phyloP scores from a whole-genome alignment of 371 early-diverging fungal genomes.

The Circinella minor region DNA sequence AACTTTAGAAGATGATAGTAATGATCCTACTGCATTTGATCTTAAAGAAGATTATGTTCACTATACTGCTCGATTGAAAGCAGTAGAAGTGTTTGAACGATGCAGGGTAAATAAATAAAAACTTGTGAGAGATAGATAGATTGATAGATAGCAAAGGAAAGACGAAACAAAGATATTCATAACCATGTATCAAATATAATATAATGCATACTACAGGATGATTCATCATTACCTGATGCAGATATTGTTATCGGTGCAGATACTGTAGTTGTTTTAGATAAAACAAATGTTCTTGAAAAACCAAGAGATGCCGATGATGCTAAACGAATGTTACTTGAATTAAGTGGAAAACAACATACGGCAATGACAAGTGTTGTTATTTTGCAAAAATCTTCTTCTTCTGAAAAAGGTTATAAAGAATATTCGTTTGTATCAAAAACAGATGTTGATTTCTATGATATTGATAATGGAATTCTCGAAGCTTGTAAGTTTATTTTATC shows the following conservation, averaged over 20 bases:
- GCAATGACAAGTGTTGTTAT: slow-evolving; percentile 54
- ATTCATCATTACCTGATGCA: slow-evolving; percentile 37
- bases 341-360: slow-evolving; percentile 63
- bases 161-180: not conserved
- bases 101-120: slow-evolving; percentile 30
- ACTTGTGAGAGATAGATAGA: too few relatives aligned
- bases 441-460: slow-evolving; percentile 41
- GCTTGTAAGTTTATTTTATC: slow-evolving; percentile 68
- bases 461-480: slow-evolving; percentile 47
- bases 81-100: slow-evolving; percentile 39
- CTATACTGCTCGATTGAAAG: slow-evolving; percentile 47
- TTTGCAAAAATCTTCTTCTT: not conserved
- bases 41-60: slow-evolving; percentile 36
- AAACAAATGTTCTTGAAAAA: slow-evolving; percentile 59
- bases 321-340: slow-evolving; percentile 53
- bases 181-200: not conserved
- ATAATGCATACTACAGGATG: slow-evolving; percentile 19
- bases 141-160: too few relatives aligned
- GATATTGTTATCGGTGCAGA: slow-evolving; percentile 82
- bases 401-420: not conserved
- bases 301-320: slow-evolving; percentile 61
- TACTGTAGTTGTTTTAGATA: slow-evolving; percentile 72
- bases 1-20: slow-evolving; percentile 41
- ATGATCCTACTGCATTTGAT: slow-evolving; percentile 32
- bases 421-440: slow-evolving; percentile 24